Evolutionary conservation across 2,329 filamentous ascomycete species (phyloP).

Genomic region (Huntiella bhutanensis): DNA sequence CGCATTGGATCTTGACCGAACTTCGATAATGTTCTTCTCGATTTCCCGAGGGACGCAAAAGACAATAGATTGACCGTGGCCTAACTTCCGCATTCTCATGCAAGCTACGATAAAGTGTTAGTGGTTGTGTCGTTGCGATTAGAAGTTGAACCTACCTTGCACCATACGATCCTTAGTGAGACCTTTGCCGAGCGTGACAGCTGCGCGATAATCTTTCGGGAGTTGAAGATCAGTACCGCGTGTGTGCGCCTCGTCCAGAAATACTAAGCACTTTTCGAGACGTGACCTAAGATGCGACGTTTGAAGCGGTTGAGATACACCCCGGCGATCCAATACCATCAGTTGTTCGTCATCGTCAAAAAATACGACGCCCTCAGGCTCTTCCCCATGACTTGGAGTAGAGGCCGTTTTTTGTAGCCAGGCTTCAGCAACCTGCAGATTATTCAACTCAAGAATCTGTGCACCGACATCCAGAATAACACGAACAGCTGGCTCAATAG

Average conservation of each 20-base stretch:
- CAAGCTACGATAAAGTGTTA: slow-evolving; percentile 28
- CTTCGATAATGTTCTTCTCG: slow-evolving; percentile 27
- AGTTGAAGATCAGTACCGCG: slow-evolving; percentile 49
- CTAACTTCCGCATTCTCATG: slow-evolving; percentile 54
- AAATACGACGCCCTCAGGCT: slow-evolving; percentile 27
- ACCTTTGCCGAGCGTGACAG: slow-evolving; percentile 45
- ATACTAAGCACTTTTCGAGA: slow-evolving; percentile 42
- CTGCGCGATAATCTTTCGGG: slow-evolving; percentile 38
- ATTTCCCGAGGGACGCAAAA: slow-evolving; percentile 45
- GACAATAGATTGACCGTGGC: slow-evolving; percentile 42
- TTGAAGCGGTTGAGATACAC: slow-evolving; percentile 28
- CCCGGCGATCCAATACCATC: slow-evolving; percentile 30
- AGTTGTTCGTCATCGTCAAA: slow-evolving; percentile 37
- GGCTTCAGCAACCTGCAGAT: slow-evolving; percentile 29
- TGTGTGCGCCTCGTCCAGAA: slow-evolving; percentile 52
- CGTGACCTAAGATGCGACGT: slow-evolving; percentile 38
- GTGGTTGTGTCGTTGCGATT: not conserved
- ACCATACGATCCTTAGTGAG: slow-evolving; percentile 50
- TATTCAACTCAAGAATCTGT: slow-evolving; percentile 45
- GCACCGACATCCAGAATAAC: slow-evolving; percentile 57
- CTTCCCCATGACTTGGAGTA: not conserved
- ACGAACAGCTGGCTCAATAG: slow-evolving; percentile 22
- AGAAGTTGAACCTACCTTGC: slow-evolving; percentile 32
- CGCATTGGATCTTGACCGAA: slow-evolving; percentile 8
- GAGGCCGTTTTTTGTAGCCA: slow-evolving; percentile 28